These are phyloP conservation scores for Salix arbutifolia DNA, from an alignment of 345 rosid species.

Conservation along the genomic window DNA sequence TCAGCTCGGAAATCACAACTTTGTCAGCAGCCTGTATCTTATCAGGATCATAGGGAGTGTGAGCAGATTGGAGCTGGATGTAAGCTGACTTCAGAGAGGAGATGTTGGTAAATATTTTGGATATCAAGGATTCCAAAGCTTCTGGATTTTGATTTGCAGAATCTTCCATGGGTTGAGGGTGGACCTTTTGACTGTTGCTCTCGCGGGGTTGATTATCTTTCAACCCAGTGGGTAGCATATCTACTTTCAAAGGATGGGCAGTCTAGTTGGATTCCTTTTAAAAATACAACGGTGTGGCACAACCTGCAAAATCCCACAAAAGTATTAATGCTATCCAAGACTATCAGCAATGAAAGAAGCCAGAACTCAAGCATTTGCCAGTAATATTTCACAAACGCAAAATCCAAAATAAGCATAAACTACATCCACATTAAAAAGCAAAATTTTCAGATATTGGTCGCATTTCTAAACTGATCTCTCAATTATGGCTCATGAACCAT, in stretches of 20 bases:
- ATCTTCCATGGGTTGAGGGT: slow-evolving; percentile 93
- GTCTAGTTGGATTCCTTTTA: slow-evolving; percentile 10
- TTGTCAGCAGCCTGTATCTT: slow-evolving; percentile 84
- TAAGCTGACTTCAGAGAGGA: slow-evolving; percentile 78
- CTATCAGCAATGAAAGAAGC: background rate
- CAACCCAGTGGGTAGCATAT: slow-evolving; percentile 74
- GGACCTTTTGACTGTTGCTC: slow-evolving; percentile 66
- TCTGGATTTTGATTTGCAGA: slow-evolving; percentile 63
- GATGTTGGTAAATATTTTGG: slow-evolving; percentile 64
- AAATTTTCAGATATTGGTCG: background rate
- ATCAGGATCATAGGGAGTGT: slow-evolving; percentile 81
- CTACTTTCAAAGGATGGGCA: slow-evolving; percentile 35
- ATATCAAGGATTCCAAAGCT: slow-evolving; percentile 67
- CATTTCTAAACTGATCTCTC: background rate
- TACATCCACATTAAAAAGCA: no score
- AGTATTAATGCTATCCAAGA: background rate
- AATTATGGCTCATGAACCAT: background rate
- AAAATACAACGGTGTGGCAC: slow-evolving; percentile 10
- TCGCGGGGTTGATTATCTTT: slow-evolving; percentile 74
- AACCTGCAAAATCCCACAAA: slow-evolving; percentile 27
- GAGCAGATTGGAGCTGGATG: slow-evolving; percentile 77
- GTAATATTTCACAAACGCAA: background rate
- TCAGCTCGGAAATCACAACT: slow-evolving; percentile 71
- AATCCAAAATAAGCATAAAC: background rate
- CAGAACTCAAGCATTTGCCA: background rate